phyloP scores from a whole-genome alignment of 192 early-diverging fungal species.

The Chytriomyces sp. region DNA sequence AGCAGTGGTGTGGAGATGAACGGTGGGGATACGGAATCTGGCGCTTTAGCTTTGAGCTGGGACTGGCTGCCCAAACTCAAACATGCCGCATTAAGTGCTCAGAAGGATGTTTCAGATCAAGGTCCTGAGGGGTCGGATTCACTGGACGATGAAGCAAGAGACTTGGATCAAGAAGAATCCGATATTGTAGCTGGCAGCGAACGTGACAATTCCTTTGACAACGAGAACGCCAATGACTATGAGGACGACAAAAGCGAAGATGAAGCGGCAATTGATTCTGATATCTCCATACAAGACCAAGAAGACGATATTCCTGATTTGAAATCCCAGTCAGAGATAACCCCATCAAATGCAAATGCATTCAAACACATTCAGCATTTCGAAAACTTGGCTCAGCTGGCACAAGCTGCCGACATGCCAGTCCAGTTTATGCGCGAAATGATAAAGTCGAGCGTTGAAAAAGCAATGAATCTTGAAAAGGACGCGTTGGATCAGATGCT shows the following conservation, averaged over 20 bases:
- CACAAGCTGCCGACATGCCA: background rate
- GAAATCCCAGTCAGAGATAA: background rate
- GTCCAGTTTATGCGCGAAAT: conserved; percentile 8
- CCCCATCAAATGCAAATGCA: background rate
- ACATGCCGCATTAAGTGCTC: background rate
- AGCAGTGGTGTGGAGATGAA: background rate
- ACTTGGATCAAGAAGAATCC: background rate
- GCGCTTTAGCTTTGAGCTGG: background rate
- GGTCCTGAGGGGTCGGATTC: background rate
- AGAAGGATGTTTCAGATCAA: background rate
- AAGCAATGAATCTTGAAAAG: background rate
- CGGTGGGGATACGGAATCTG: background rate
- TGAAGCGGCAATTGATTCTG: background rate
- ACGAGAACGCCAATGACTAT: background rate
- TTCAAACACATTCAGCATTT: background rate
- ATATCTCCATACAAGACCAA: background rate
- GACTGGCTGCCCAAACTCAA: background rate
- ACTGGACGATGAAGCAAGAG: background rate
- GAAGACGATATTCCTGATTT: background rate
- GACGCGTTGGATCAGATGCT: background rate
- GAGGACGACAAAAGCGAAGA: conserved; percentile 1
- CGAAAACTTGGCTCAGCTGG: background rate
- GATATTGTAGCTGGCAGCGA: background rate
- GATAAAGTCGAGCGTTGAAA: background rate
- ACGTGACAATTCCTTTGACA: background rate